Base-by-base conservation (phyloP, 1,284 basidiomycete genomes). In the Pseudozyma pruni region DNA sequence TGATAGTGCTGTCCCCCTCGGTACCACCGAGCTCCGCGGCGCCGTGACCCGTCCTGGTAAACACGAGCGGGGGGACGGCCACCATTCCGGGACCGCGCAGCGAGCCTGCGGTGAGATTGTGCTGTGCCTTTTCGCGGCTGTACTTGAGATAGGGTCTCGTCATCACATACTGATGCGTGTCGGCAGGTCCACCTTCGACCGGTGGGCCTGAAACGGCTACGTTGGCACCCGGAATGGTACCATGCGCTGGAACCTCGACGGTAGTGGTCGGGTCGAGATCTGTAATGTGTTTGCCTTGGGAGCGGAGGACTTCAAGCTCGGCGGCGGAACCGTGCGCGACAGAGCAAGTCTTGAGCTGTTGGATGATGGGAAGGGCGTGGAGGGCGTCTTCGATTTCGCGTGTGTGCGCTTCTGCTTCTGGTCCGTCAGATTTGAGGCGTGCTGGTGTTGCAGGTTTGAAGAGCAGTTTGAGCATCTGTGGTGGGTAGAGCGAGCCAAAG, bases 101-200 rank as follows among this genome's bases (percentile, higher is more conserved):
- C 1, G 92, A 87, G 10, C 93, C 94, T 1, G 90, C 90, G 0
- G 92, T 92, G 50, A 98, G 85, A 64, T 88, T 90, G 83, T 97
- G 91, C 45, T 87, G 88, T 31, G 89, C 85, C 23, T 88, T 84
- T 72, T 90, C 89, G 68, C 89, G 88, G 0, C 91, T 89, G 54
- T 89, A 72, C 20, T 85, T 84, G 23, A 85, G 80, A 81, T 93
- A 94, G 11, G 93, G 93, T 37, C 93, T 87, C 33, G 87, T 67
- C 52, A 74, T 49, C 14, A 75, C 43, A 45, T 72, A 81, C 39
- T 78, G 67, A 11, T 73, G 64, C 4, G 54, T 57, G 19, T 66
- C 59, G 14, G 68, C 75, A 7, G 50, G 31, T 7, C 66, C 60
- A 33, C 63, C 66, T 25, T 62, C 60, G 8, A 68, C 52, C 11